These are phyloP conservation scores for Hemisphaericaspora lyxosophila DNA, from an alignment of 1,139 yeast genomes.

Conservation along the genomic window DNA sequence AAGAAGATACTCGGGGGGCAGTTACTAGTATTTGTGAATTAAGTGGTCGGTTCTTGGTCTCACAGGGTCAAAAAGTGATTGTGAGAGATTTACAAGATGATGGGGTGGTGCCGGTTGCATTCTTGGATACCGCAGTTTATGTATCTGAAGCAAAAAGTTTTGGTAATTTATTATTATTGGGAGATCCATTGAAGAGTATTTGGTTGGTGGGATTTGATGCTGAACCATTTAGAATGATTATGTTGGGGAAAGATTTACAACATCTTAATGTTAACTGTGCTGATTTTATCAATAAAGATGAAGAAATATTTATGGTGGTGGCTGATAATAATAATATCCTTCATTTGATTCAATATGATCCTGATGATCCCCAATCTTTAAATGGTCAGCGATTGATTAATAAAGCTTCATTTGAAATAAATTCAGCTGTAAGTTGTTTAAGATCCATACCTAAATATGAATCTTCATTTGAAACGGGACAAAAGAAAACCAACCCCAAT, in stretches of 20 bases:
- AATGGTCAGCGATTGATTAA: conserved; percentile 78
- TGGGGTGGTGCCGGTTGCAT: conserved; percentile 90
- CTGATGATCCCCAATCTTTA: conserved; percentile 81
- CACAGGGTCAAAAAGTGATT: conserved; percentile 86
- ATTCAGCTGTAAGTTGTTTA: conserved; percentile 62
- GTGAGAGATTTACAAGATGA: conserved; percentile 83
- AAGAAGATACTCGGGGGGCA: conserved; percentile 83
- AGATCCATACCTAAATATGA: conserved; percentile 48
- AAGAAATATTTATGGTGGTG: conserved; percentile 62
- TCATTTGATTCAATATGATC: conserved; percentile 83
- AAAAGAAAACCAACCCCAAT: conserved; percentile 12
- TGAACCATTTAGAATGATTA: conserved; percentile 86
- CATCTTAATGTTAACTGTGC: conserved; percentile 61
- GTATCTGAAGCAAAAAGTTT: conserved; percentile 79
- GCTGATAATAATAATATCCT: conserved; percentile 72
- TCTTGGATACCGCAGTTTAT: conserved; percentile 79
- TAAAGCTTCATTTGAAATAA: conserved; percentile 69
- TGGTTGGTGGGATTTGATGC: conserved; percentile 91
- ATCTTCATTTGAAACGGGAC: conserved; percentile 19
- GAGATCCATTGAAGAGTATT: conserved; percentile 79
- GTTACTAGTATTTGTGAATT: conserved; percentile 77
- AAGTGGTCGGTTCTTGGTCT: conserved; percentile 78
- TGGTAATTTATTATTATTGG: conserved; percentile 74
- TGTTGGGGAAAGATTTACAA: conserved; percentile 73
- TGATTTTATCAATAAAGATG: conserved; percentile 73